Conservation (phyloP, 2,329 filamentous ascomycete genomes). For the Diplocarpon rosae region DNA sequence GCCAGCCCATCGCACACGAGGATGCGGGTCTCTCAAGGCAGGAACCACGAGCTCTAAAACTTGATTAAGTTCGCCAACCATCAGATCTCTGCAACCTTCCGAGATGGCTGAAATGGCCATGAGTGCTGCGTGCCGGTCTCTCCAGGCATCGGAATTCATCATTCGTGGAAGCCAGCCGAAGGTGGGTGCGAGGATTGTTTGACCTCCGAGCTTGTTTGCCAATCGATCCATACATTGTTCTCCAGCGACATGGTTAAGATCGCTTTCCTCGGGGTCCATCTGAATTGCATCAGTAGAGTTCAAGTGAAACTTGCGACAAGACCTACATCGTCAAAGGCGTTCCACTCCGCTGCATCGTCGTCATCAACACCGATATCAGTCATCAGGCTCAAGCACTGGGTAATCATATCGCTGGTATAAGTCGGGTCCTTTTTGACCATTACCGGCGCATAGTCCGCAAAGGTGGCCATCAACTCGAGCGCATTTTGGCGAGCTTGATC, state of each 20-base stretch:
- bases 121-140: constrained; percentile 87
- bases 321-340: constrained; percentile 77
- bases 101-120: constrained; percentile 99
- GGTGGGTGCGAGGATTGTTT: constrained; percentile 81
- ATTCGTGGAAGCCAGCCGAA: constrained; percentile 96
- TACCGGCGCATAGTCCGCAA: constrained; percentile 84
- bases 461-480: constrained; percentile 93
- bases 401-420: constrained; percentile 95
- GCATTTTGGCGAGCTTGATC: constrained; percentile 90
- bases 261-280: constrained; percentile 91
- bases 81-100: constrained; percentile 89
- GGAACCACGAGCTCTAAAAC: constrained; percentile 93
- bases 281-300: constrained; percentile 30
- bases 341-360: constrained; percentile 90
- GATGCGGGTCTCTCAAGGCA: constrained; percentile 77
- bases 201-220: constrained; percentile 93
- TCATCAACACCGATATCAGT: constrained; percentile 92
- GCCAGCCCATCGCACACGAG: constrained; percentile 90
- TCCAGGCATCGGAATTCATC: constrained; percentile 93
- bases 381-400: constrained; percentile 95
- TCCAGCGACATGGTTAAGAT: constrained; percentile 92
- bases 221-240: constrained; percentile 98
- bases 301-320: not conserved
- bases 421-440: constrained; percentile 93
- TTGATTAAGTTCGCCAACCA: constrained; percentile 89